Percentiles rank a stretch among this genome's conserved stretches.
Conservation (phyloP, 192 early-diverging fungal species). For the Umbelopsis isabellina region DNA sequence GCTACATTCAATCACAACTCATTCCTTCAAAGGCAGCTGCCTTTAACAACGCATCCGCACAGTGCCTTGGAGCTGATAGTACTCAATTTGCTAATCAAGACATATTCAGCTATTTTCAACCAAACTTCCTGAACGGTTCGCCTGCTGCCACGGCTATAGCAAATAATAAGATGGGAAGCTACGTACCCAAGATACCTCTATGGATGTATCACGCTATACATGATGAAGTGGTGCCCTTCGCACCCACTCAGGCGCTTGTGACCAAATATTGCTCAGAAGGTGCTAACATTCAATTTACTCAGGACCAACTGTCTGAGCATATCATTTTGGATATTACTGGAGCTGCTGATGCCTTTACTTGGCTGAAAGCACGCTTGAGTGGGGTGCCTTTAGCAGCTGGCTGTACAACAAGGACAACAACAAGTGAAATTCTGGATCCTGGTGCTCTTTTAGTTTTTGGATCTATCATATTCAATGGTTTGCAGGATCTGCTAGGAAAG, state of each 20-base stretch:
- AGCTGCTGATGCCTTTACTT: neutral
- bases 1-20: neutral
- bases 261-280: neutral
- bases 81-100: neutral
- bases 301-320: slow-evolving; percentile 19
- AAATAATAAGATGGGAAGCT: neutral
- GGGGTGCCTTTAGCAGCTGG: no score
- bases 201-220: neutral
- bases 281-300: slow-evolving; percentile 10
- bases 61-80: neutral
- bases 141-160: no score
- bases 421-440: no score
- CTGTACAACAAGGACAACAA: no score
- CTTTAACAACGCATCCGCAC: neutral
- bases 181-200: neutral
- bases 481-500: no score
- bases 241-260: neutral
- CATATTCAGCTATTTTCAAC: slow-evolving; percentile 3
- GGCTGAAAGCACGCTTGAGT: no score
- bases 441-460: no score
- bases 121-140: neutral
- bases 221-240: slow-evolving; percentile 18
- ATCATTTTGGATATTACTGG: slow-evolving; percentile 13
- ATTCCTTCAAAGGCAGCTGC: neutral
- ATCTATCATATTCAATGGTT: no score